These are phyloP conservation scores for Senna tora DNA, from an alignment of 306 rosid species.

Conservation along the genomic window DNA sequence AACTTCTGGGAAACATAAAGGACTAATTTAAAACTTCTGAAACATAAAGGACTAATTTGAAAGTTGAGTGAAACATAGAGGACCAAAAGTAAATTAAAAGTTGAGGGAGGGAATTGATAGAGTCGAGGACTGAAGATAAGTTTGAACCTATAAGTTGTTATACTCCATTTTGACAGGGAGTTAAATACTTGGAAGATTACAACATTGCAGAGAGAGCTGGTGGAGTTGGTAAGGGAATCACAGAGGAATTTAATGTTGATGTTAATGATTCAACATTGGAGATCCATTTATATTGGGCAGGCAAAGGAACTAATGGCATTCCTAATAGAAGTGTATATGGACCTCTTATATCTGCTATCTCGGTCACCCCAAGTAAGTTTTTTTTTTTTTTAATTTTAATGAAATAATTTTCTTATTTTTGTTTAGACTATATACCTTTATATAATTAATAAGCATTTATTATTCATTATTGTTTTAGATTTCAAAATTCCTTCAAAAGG, in stretches of 20 bases:
- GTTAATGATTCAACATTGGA: conserved; percentile 64
- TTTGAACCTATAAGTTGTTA: conserved; percentile 17
- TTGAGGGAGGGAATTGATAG: no score
- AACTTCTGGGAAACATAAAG: no score
- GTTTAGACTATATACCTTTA: background rate
- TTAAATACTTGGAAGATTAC: conserved; percentile 48
- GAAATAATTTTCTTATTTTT: background rate
- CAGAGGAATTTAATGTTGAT: conserved; percentile 41
- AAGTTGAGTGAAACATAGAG: no score
- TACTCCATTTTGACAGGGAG: conserved; percentile 49
- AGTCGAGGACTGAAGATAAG: no score
- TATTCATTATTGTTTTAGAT: conserved; percentile 39
- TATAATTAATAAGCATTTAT: conserved; percentile 16
- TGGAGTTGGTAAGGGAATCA: conserved; percentile 57
- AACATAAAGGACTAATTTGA: no score
- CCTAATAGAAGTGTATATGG: conserved; percentile 80
- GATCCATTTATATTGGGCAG: conserved; percentile 78
- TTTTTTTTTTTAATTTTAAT: background rate
- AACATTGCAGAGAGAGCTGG: conserved; percentile 63
- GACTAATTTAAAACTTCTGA: no score
- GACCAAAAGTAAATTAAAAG: no score
- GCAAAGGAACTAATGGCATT: conserved; percentile 78
- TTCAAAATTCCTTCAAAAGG: conserved; percentile 50
- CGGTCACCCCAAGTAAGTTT: conserved; percentile 67
- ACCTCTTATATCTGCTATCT: conserved; percentile 85